Evolutionary conservation across 2,329 filamentous ascomycete genomes (phyloP).

Genomic region (Cordyceps javanica): DNA sequence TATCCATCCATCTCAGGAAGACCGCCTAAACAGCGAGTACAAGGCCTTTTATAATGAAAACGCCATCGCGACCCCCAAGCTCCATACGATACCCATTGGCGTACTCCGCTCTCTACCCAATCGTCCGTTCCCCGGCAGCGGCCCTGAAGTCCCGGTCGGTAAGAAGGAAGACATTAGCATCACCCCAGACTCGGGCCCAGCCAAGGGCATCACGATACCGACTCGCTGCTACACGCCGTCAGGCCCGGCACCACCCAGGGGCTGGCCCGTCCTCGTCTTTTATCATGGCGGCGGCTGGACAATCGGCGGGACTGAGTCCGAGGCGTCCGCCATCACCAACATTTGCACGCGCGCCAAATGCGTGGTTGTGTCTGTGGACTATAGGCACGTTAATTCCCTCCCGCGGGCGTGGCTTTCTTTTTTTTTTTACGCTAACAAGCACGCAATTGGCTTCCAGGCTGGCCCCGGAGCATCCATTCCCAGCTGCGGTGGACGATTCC

Average conservation of each 20-base stretch:
- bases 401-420: neutral
- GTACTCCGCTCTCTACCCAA: neutral
- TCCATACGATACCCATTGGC: neutral
- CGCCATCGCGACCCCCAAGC: neutral
- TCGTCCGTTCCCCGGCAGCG: neutral
- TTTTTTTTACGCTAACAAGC: neutral
- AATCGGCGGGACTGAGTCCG: constrained; percentile 42
- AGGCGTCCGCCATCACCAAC: constrained; percentile 42
- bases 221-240: constrained; percentile 38
- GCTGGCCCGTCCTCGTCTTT: constrained; percentile 44
- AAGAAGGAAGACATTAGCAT: neutral
- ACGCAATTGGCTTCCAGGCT: constrained; percentile 20
- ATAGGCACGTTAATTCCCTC: neutral
- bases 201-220: constrained; percentile 19
- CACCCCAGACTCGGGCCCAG: constrained; percentile 27
- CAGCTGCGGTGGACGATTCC: constrained; percentile 45
- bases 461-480: constrained; percentile 45
- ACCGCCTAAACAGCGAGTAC: neutral
- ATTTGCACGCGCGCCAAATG: constrained; percentile 26
- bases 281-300: constrained; percentile 47
- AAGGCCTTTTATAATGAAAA: neutral
- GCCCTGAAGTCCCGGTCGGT: neutral
- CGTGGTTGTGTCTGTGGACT: constrained; percentile 12
- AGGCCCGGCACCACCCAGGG: constrained; percentile 28
- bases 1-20: constrained; percentile 14